A percentile compares a stretch with the other conserved stretches of the same genome.
Evolutionary conservation across 176 grass and related monocot species (phyloP).

Genomic region (Poa annua): DNA sequence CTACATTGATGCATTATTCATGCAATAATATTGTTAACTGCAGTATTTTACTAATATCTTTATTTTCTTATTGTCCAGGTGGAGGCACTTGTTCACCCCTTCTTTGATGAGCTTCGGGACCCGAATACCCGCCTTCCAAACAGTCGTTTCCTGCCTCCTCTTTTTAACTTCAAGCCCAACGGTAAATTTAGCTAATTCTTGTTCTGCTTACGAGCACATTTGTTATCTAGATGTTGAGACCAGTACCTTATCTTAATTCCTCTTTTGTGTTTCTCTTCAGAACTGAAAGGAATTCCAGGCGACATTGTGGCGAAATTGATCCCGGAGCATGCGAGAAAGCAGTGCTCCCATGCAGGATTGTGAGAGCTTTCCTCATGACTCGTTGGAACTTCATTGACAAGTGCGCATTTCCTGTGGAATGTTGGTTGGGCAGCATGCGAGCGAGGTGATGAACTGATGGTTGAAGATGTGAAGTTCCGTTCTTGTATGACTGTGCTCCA

Average conservation of each 20-base stretch:
- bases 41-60: constrained; percentile 9
- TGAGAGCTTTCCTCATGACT: constrained; percentile 21
- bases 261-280: constrained; percentile 38
- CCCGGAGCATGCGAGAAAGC: constrained; percentile 93
- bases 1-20: not conserved
- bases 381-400: constrained; percentile 5
- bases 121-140: constrained; percentile 66
- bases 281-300: constrained; percentile 77
- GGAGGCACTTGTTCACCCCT: constrained; percentile 75
- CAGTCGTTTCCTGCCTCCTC: constrained; percentile 67
- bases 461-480: constrained; percentile 43
- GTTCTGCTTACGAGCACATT: not conserved
- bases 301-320: constrained; percentile 71
- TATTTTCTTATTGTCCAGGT: constrained; percentile 40
- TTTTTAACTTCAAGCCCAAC: constrained; percentile 80
- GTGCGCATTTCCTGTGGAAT: constrained; percentile 22
- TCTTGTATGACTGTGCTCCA: constrained; percentile 21
- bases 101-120: constrained; percentile 88
- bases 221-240: not conserved
- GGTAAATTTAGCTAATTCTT: constrained; percentile 42
- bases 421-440: constrained; percentile 21
- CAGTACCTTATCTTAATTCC: not conserved
- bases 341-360: constrained; percentile 64
- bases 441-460: not conserved
- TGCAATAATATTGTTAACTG: not conserved